A percentile compares a stretch with the other conserved stretches of the same genome.
Evolutionary conservation across 352 stramenopile genomes (phyloP).

Genomic region (Phytophthora agathidicida): DNA sequence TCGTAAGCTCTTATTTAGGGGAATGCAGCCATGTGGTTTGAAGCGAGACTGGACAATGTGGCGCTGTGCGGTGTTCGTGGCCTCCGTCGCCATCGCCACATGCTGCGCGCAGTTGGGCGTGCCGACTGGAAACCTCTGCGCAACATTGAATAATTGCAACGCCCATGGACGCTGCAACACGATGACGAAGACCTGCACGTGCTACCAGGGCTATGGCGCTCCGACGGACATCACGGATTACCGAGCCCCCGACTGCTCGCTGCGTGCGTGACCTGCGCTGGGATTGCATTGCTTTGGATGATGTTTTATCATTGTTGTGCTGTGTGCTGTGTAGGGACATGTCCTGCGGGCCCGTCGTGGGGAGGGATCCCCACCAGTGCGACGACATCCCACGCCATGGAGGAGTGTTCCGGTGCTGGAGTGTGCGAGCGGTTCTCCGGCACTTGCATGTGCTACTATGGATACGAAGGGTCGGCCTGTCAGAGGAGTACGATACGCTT

Average conservation of each 20-base stretch:
- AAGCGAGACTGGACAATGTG: no score
- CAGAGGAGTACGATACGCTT: slow-evolving; percentile 59
- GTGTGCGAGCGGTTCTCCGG: slow-evolving; percentile 59
- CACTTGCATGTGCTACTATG: slow-evolving; percentile 67
- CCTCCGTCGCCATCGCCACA: slow-evolving; percentile 1
- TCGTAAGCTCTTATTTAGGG: slow-evolving; percentile 8
- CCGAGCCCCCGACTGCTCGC: slow-evolving; percentile 84
- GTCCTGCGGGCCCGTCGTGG: slow-evolving; percentile 72
- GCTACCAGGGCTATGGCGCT: slow-evolving; percentile 89
- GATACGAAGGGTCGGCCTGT: slow-evolving; percentile 77
- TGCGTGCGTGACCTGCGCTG: slow-evolving; percentile 35
- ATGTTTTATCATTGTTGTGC: background rate
- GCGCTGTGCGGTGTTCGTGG: background rate
- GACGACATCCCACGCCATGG: slow-evolving; percentile 45
- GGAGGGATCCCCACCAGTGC: slow-evolving; percentile 47
- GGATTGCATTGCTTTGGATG: background rate
- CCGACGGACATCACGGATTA: slow-evolving; percentile 81
- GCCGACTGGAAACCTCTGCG: slow-evolving; percentile 73
- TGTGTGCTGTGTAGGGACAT: slow-evolving; percentile 52
- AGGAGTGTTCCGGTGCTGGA: slow-evolving; percentile 73
- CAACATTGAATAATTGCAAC: slow-evolving; percentile 86
- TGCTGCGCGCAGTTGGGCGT: slow-evolving; percentile 52
- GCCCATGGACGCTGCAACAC: slow-evolving; percentile 89
- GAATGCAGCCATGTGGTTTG: slow-evolving; percentile 24
- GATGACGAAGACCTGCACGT: slow-evolving; percentile 84